phyloP scores from a whole-genome alignment of 768 basidiomycete genomes.

The Pleurotus cornucopiae region DNA sequence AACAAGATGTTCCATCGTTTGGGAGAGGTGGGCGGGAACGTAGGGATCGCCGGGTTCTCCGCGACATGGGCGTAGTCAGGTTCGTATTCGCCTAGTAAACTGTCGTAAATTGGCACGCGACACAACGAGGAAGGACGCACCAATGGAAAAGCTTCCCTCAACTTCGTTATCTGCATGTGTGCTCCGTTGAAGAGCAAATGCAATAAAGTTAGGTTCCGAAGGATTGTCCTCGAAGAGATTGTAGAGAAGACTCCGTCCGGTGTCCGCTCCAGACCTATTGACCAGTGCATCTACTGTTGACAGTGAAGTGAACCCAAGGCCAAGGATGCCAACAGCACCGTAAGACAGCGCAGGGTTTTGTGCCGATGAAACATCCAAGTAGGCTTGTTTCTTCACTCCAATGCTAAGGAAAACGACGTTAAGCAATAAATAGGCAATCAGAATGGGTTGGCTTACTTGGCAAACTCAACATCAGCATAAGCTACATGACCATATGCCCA shows the following conservation, averaged over 20 bases:
- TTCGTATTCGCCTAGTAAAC: slow-evolving; percentile 57
- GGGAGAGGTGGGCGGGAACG: slow-evolving; percentile 65
- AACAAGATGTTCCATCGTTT: slow-evolving; percentile 74
- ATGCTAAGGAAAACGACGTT: slow-evolving; percentile 37
- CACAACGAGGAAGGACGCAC: slow-evolving; percentile 28
- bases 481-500: slow-evolving; percentile 68
- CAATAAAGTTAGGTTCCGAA: slow-evolving; percentile 73
- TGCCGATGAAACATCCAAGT: slow-evolving; percentile 59
- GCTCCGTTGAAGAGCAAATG: slow-evolving; percentile 67
- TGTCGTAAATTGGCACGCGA: not conserved
- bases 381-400: slow-evolving; percentile 63
- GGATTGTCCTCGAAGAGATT: slow-evolving; percentile 72
- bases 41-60: slow-evolving; percentile 57
- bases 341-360: slow-evolving; percentile 70
- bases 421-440: not conserved
- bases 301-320: slow-evolving; percentile 75
- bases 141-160: slow-evolving; percentile 69
- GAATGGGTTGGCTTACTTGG: slow-evolving; percentile 45
- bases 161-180: slow-evolving; percentile 49
- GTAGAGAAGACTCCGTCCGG: slow-evolving; percentile 69
- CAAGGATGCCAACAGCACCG: slow-evolving; percentile 68
- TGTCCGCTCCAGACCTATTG: slow-evolving; percentile 50
- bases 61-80: slow-evolving; percentile 56
- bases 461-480: slow-evolving; percentile 61
- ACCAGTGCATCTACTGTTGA: slow-evolving; percentile 65